Evolutionary conservation across 257 asterid genomes (phyloP).

Genomic region (Primulina huaijiensis): DNA sequence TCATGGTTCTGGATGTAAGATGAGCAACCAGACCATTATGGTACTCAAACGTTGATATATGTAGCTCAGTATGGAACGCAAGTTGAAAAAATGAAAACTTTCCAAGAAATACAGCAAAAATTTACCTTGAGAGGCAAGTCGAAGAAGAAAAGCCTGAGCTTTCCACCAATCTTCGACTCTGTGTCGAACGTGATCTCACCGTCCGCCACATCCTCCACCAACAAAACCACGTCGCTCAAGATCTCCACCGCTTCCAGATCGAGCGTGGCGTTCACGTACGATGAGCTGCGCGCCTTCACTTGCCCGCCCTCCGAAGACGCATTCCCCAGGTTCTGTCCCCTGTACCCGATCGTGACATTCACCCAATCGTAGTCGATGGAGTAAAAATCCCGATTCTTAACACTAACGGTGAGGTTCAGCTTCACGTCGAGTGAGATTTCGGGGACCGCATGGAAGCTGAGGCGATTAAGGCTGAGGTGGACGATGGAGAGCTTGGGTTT

Average conservation of each 20-base stretch:
- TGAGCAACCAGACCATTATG: no score
- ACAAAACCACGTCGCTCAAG: conserved; percentile 49
- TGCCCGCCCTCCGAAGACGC: conserved; percentile 58
- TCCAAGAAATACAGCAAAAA: not conserved
- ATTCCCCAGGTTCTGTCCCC: conserved; percentile 71
- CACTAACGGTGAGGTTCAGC: conserved; percentile 55
- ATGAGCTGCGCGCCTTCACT: conserved; percentile 48
- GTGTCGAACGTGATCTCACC: conserved; percentile 72
- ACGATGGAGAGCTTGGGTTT: conserved; percentile 65
- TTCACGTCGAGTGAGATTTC: conserved; percentile 51
- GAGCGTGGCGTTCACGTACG: conserved; percentile 77
- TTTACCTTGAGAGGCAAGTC: conserved; percentile 71
- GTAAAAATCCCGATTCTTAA: conserved; percentile 64
- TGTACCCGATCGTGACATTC: conserved; percentile 51
- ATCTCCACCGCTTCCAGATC: conserved; percentile 60
- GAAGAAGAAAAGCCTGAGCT: conserved; percentile 47
- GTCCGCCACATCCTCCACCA: conserved; percentile 66
- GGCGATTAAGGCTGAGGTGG: conserved; percentile 58
- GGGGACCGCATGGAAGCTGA: conserved; percentile 53
- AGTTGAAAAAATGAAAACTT: not conserved
- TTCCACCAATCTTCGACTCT: conserved; percentile 54
- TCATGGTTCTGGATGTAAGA: no score
- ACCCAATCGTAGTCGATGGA: conserved; percentile 54
- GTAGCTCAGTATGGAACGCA: not conserved
- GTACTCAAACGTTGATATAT: no score